Evolutionary conservation across 164 flowering plant genomes (phyloP).

Genomic region (Annona cherimola): DNA sequence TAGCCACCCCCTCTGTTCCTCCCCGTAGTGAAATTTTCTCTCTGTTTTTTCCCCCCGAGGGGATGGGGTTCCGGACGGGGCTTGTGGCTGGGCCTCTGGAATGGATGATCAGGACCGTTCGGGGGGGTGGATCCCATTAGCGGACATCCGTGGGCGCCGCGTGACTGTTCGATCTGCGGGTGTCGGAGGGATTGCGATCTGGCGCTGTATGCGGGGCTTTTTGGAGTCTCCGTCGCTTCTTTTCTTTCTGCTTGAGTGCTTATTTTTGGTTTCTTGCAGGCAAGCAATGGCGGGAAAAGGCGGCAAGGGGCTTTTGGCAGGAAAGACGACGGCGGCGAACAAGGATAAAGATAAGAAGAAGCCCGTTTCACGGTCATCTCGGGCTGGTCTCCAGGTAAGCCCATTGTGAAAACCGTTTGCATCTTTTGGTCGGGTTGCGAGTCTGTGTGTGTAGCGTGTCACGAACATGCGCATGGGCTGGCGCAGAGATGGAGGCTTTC

Average conservation of each 20-base stretch:
- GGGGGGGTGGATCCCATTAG: not conserved
- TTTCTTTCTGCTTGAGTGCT: not conserved
- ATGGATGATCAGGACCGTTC: too few relatives aligned
- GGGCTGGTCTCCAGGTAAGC: conserved; percentile 89
- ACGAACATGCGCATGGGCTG: too few relatives aligned
- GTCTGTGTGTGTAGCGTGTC: not conserved
- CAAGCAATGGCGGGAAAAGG: conserved; percentile 86
- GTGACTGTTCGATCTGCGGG: not conserved
- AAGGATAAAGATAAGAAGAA: conserved; percentile 83
- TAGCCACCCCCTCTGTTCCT: not conserved
- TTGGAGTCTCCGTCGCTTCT: not conserved
- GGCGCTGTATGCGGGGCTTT: not conserved
- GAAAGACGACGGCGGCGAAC: conserved; percentile 74
- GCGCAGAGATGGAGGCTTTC: too few relatives aligned
- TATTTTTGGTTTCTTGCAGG: not conserved
- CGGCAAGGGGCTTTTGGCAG: conserved; percentile 85
- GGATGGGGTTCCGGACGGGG: too few relatives aligned
- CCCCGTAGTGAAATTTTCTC: not conserved
- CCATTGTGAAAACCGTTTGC: not conserved
- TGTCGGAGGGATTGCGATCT: not conserved
- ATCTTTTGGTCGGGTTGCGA: not conserved
- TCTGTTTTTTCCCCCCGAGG: not conserved
- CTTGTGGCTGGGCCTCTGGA: too few relatives aligned
- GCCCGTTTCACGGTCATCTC: conserved; percentile 76
- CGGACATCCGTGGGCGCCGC: not conserved